Evolutionary conservation across 768 basidiomycete species (phyloP).

Genomic region (Mrakia blollopis): DNA sequence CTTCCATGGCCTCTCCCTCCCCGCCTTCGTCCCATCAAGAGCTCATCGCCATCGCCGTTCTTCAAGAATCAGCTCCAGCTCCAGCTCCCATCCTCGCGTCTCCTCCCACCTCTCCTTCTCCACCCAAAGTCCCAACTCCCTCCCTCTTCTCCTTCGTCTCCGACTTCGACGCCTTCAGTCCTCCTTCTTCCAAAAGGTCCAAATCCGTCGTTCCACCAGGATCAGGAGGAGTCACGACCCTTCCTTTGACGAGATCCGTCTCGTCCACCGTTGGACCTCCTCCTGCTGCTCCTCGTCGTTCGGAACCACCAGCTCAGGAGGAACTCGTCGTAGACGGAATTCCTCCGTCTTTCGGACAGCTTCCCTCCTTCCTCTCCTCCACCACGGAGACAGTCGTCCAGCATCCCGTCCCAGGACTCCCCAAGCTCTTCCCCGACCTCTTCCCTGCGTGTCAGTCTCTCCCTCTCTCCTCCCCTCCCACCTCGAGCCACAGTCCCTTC

Average conservation of each 20-base stretch:
- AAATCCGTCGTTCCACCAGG: slow-evolving; percentile 18
- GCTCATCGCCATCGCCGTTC: slow-evolving; percentile 2
- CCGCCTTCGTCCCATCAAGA: slow-evolving; percentile 8
- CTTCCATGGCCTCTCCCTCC: background rate
- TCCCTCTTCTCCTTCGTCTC: slow-evolving; percentile 21
- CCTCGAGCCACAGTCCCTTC: background rate
- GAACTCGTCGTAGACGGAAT: background rate
- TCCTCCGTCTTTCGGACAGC: background rate
- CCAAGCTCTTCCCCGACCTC: background rate
- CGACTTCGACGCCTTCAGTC: slow-evolving; percentile 25
- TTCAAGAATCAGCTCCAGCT: background rate
- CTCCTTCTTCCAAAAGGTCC: slow-evolving; percentile 16
- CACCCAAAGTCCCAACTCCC: background rate
- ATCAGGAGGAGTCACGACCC: background rate
- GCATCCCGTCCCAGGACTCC: background rate
- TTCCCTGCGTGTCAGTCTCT: background rate
- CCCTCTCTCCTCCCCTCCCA: background rate
- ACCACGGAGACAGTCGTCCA: background rate
- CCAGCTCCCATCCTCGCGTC: background rate
- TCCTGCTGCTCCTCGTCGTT: background rate
- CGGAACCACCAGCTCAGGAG: background rate
- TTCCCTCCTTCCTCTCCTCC: background rate
- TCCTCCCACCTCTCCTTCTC: background rate
- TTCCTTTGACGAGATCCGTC: background rate
- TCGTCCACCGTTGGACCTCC: background rate